Evolutionary conservation across 306 rosid species (phyloP).

Genomic region (Morella rubra): DNA sequence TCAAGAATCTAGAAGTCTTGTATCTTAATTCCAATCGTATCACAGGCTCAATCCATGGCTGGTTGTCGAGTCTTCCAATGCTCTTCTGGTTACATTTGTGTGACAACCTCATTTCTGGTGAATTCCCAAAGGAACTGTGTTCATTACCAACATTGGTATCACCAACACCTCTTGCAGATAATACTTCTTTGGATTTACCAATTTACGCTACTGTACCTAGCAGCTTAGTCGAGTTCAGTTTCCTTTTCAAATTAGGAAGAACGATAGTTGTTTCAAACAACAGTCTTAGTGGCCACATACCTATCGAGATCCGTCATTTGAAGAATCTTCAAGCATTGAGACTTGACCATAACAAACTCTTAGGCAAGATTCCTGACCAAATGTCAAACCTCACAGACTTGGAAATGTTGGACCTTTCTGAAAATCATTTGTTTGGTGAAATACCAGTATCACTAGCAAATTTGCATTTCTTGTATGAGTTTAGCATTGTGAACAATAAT

Average conservation of each 20-base stretch:
- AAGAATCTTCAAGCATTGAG: neutral
- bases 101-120: neutral
- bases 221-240: neutral
- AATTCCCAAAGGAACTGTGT: slow-evolving; percentile 6
- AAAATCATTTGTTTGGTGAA: slow-evolving; percentile 12
- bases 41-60: slow-evolving; percentile 14
- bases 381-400: slow-evolving; percentile 12
- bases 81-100: slow-evolving; percentile 3
- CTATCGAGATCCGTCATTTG: slow-evolving; percentile 1
- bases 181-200: neutral
- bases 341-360: neutral
- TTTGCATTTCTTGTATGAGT: neutral
- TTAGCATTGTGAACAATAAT: neutral
- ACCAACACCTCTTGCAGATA: neutral
- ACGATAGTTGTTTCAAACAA: neutral
- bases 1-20: slow-evolving; percentile 5
- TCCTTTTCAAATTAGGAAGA: neutral
- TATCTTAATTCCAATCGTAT: neutral
- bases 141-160: neutral
- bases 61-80: slow-evolving; percentile 10
- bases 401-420: neutral
- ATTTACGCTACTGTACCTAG: neutral
- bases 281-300: neutral
- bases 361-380: neutral
- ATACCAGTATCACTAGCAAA: neutral